Evolutionary conservation across 2,329 filamentous ascomycete genomes (phyloP), one percentile per base, ranked within the genome.

Genomic region (Hypoxylon sp.): DNA sequence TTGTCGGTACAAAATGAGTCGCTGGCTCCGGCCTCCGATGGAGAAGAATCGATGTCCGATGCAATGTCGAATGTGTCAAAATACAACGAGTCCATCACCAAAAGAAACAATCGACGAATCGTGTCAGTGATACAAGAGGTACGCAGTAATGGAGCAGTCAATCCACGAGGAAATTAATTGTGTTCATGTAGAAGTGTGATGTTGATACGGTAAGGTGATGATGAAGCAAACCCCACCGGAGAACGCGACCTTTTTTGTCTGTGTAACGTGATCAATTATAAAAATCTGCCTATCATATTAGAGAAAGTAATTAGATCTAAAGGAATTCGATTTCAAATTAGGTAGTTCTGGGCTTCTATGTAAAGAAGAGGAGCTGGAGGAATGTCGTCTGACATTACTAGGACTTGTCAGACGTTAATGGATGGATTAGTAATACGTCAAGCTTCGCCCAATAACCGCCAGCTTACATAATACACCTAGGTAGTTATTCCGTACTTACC

Each of bases 211-310:
- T 26, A 26, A 39, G 17, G 17, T 19, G 37, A 20, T 20, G 17
- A n/a, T 20, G 37, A 20, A 20, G 37, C 37, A 41, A 41, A 41
- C 37, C 37, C 37, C 37, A 41, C 37, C 37, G 37, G 37, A 41
- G 37, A 41, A 41, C 37, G 37, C 37, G 37, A 20, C n/a, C 37
- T 20, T 17, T 15, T 19, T 39, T 19, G 17, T 4, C 8, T 10
- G 37, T 41, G 37, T 41, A 41, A 41, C 37, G 17, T 20, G 17
- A 41, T 41, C 10, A 19, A 20, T 41, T 8, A n/a, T 41, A 19
- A 41, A 20, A 1, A 19, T 17, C 15, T 39, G 37, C n/a, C 20
- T n/a, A 37, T 37, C 32, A 15, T 13, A 37, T 6, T 1, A 37
- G 13, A n/a, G 6, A 37, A 37, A 37, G 6, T 15, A 15, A 37